A percentile compares a stretch with the other conserved stretches of the same genome.
These are phyloP conservation scores for Sclerotinia spermophila DNA, from an alignment of 2,329 filamentous ascomycete species.

Conservation along the genomic window DNA sequence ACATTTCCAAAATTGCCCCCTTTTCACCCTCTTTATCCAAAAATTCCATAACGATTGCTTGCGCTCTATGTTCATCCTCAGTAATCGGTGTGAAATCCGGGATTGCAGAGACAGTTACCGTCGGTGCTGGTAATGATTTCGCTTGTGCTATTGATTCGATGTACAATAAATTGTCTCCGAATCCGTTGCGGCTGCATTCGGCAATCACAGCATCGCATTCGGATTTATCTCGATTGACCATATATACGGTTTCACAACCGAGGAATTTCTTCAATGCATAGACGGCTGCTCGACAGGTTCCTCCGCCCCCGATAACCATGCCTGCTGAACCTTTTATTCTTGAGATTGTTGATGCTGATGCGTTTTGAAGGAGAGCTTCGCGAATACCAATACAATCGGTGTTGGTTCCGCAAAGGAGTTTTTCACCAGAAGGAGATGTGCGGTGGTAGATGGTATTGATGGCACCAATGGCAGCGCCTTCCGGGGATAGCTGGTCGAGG, in stretches of 20 bases:
- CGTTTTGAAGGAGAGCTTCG: conserved; percentile 63
- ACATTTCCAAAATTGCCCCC: conserved; percentile 35
- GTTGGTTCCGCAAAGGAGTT: conserved; percentile 67
- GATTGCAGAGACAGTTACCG: conserved; percentile 69
- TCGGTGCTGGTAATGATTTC: conserved; percentile 52
- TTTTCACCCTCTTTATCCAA: conserved; percentile 38
- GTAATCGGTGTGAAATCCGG: conserved; percentile 72
- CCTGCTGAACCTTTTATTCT: conserved; percentile 59
- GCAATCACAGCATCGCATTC: conserved; percentile 66
- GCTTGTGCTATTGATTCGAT: conserved; percentile 62
- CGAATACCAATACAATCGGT: conserved; percentile 77
- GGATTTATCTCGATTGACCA: conserved; percentile 67
- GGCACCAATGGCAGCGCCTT: conserved; percentile 70
- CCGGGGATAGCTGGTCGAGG: conserved; percentile 69
- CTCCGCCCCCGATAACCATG: conserved; percentile 73
- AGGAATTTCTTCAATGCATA: conserved; percentile 72
- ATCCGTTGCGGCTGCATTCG: conserved; percentile 59
- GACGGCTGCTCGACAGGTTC: conserved; percentile 72
- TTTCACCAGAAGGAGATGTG: conserved; percentile 33
- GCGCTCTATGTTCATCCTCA: conserved; percentile 56
- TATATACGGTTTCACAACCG: conserved; percentile 64
- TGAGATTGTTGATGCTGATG: conserved; percentile 42
- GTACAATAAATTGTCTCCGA: conserved; percentile 57
- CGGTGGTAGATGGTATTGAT: conserved; percentile 75
- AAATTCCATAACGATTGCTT: conserved; percentile 42